phyloP scores from a whole-genome alignment of 345 rosid genomes.

The Moricandia arvensis region DNA sequence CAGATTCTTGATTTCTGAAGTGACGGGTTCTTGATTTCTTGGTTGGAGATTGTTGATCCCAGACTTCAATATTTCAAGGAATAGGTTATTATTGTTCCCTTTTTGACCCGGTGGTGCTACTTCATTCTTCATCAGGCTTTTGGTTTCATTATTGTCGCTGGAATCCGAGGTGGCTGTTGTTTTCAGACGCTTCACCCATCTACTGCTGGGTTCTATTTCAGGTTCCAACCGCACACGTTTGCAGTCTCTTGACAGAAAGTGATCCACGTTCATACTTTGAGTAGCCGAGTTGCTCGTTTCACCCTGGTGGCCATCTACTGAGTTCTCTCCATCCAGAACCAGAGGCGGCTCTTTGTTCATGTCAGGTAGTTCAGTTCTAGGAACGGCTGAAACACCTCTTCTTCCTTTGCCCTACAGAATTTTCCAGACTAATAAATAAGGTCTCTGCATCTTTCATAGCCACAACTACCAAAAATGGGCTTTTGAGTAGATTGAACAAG shows the following conservation, averaged over 20 bases:
- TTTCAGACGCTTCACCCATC: conserved; percentile 88
- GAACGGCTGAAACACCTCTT: conserved; percentile 25
- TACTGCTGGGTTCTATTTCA: conserved; percentile 52
- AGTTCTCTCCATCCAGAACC: conserved; percentile 36
- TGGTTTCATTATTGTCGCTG: conserved; percentile 42
- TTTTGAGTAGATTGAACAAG: conserved; percentile 6
- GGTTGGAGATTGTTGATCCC: conserved; percentile 38
- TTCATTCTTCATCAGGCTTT: conserved; percentile 39
- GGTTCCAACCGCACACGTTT: conserved; percentile 41
- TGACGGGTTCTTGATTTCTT: conserved; percentile 33
- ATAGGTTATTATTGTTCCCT: conserved; percentile 31
- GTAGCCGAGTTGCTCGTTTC: conserved; percentile 70
- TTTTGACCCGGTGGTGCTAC: conserved; percentile 47
- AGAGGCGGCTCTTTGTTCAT: conserved; percentile 48
- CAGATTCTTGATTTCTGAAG: conserved; percentile 31
- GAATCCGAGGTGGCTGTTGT: conserved; percentile 38
- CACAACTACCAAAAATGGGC: conserved; percentile 8
- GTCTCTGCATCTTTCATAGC: conserved; percentile 9
- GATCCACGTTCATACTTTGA: conserved; percentile 64
- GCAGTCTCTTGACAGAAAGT: conserved; percentile 43
- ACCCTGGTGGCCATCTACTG: conserved; percentile 34
- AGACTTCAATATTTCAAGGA: conserved; percentile 37
- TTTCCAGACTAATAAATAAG: conserved; percentile 1
- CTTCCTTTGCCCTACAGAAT: conserved; percentile 29
- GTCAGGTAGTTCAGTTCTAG: conserved; percentile 46